A percentile compares a stretch with the other conserved stretches of the same genome.
Evolutionary conservation across 352 stramenopile species (phyloP).

Genomic region (Phytophthora hibernalis): DNA sequence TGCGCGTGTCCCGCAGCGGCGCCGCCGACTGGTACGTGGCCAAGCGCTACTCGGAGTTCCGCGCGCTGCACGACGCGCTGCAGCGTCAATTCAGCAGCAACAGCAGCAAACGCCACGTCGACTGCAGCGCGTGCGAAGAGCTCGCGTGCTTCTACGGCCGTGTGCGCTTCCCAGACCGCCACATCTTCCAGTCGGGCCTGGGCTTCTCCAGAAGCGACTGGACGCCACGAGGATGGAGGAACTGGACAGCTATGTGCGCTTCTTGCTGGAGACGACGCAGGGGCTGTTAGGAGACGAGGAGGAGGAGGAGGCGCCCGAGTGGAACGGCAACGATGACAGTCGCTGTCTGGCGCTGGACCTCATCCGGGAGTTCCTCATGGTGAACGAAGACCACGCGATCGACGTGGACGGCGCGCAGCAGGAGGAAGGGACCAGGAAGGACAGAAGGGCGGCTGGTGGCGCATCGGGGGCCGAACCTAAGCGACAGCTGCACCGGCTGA

Average conservation of each 20-base stretch:
- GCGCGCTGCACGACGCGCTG: slow-evolving; percentile 55
- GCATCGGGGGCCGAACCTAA: slow-evolving; percentile 6
- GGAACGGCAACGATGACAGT: slow-evolving; percentile 20
- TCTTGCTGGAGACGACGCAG: slow-evolving; percentile 73
- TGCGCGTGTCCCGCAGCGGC: slow-evolving; percentile 63
- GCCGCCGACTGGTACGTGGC: slow-evolving; percentile 72
- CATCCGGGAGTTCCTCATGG: slow-evolving; percentile 74
- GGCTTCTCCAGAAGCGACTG: slow-evolving; percentile 60
- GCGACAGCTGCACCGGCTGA: slow-evolving; percentile 35
- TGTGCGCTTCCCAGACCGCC: slow-evolving; percentile 64
- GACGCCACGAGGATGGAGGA: slow-evolving; percentile 63
- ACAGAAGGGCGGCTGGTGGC: slow-evolving; percentile 8
- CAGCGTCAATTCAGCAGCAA: slow-evolving; percentile 33
- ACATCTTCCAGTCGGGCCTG: slow-evolving; percentile 55
- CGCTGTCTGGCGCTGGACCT: slow-evolving; percentile 54
- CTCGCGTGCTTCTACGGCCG: slow-evolving; percentile 50
- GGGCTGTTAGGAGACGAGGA: slow-evolving; percentile 66
- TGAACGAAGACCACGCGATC: slow-evolving; percentile 54
- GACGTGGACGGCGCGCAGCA: slow-evolving; percentile 15
- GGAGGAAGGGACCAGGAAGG: slow-evolving; percentile 21
- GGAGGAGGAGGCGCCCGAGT: slow-evolving; percentile 38
- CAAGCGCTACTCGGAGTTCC: slow-evolving; percentile 82
- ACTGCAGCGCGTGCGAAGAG: slow-evolving; percentile 58
- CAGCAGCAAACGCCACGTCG: slow-evolving; percentile 19
- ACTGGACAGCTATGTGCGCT: slow-evolving; percentile 70